These are phyloP conservation scores for Penicillium daleae DNA, from an alignment of 495 filamentous ascomycete genomes.

Conservation along the genomic window DNA sequence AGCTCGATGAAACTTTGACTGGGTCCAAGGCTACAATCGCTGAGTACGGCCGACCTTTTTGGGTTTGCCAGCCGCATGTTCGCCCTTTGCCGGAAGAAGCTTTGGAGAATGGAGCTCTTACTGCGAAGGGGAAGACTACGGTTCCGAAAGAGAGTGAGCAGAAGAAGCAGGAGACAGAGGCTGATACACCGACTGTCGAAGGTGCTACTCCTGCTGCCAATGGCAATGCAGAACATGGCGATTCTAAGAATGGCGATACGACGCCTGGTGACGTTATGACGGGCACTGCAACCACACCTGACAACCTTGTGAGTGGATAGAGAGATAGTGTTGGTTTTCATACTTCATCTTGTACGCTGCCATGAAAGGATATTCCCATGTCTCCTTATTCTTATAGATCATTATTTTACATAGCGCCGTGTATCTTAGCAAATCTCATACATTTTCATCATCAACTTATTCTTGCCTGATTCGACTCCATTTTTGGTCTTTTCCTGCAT, in stretches of 20 bases:
- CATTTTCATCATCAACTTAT: neutral
- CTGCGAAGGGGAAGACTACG: slow-evolving; percentile 61
- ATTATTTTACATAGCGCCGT: slow-evolving; percentile 15
- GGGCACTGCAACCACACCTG: slow-evolving; percentile 31
- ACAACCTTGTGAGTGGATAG: slow-evolving; percentile 44
- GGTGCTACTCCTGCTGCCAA: slow-evolving; percentile 15
- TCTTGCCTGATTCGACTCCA: too few species aligned
- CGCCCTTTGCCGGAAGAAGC: slow-evolving; percentile 90
- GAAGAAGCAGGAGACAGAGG: slow-evolving; percentile 19
- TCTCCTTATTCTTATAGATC: slow-evolving; percentile 12
- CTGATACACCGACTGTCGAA: slow-evolving; percentile 20
- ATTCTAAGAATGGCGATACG: slow-evolving; percentile 12
- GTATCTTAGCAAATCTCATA: neutral
- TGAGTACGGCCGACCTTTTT: slow-evolving; percentile 79
- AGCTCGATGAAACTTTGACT: slow-evolving; percentile 40
- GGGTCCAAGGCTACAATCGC: slow-evolving; percentile 69
- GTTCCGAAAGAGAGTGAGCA: slow-evolving; percentile 20
- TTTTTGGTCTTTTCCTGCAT: neutral
- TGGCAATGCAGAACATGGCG: neutral
- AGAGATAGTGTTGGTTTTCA: neutral
- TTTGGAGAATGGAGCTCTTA: slow-evolving; percentile 75
- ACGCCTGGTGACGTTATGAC: neutral
- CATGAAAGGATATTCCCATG: slow-evolving; percentile 1
- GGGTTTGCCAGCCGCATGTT: slow-evolving; percentile 90
- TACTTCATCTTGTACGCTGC: neutral